Percentiles rank a stretch among this genome's conserved stretches.
Evolutionary conservation across 306 rosid genomes (phyloP).

Genomic region (Mucuna pruriens): DNA sequence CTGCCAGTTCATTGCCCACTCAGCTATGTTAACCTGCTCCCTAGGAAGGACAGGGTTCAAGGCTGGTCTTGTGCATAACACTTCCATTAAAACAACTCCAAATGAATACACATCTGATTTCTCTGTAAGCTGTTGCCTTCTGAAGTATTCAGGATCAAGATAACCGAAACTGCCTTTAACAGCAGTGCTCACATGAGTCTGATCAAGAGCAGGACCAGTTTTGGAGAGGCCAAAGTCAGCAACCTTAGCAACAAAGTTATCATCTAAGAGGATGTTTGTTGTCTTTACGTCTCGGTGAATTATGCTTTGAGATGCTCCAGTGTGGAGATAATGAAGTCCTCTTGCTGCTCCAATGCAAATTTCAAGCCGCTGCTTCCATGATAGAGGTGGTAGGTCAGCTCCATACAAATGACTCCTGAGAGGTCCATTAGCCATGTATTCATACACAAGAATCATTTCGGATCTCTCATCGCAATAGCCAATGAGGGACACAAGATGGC

Average conservation of each 20-base stretch:
- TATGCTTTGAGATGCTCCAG: conserved; percentile 90
- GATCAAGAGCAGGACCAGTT: conserved; percentile 95
- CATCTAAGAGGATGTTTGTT: conserved; percentile 94
- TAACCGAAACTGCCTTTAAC: conserved; percentile 99
- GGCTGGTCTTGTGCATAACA: conserved; percentile 96
- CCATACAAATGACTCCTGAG: conserved; percentile 95
- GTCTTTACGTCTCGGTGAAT: conserved; percentile 98
- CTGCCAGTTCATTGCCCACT: conserved; percentile 97
- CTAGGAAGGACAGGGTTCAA: conserved; percentile 94
- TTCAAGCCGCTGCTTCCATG: conserved; percentile 95
- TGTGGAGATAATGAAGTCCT: conserved; percentile 97
- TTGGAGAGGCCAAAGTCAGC: conserved; percentile 98
- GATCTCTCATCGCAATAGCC: conserved; percentile 96
- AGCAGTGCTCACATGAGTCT: conserved; percentile 97
- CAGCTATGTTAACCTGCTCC: conserved; percentile 98
- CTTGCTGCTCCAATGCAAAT: conserved; percentile 97
- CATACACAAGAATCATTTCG: conserved; percentile 95
- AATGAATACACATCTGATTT: conserved; percentile 97
- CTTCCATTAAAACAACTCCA: conserved; percentile 97
- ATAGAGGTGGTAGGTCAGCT: conserved; percentile 72
- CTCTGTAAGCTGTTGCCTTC: conserved; percentile 98
- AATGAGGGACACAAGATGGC: conserved; percentile 95
- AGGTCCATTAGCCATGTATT: conserved; percentile 98
- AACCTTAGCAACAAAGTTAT: conserved; percentile 91
- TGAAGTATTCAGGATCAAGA: conserved; percentile 95